These are phyloP conservation scores for Rubroshorea leprosula DNA, from an alignment of 345 rosid genomes.

Conservation along the genomic window DNA sequence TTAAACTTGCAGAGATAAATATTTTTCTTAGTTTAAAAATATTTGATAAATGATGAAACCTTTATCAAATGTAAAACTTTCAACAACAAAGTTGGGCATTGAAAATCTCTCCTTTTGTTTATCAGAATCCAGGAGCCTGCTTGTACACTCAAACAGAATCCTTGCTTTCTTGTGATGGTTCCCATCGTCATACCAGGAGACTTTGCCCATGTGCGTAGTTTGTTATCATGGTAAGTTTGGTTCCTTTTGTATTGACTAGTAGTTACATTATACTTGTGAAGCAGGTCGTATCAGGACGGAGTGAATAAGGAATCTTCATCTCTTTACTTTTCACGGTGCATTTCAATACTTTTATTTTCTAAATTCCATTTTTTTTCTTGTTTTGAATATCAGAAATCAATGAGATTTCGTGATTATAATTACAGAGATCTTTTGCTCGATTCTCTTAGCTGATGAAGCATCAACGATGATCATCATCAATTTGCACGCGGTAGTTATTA, in stretches of 20 bases:
- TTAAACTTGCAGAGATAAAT: too few relatives aligned
- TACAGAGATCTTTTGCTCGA: not conserved
- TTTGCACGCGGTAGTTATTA: too few relatives aligned
- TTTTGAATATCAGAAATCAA: too few relatives aligned
- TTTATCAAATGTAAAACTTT: not conserved
- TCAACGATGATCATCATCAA: not conserved
- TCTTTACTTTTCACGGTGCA: too few relatives aligned
- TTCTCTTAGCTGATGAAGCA: not conserved
- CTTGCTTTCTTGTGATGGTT: constrained; percentile 80
- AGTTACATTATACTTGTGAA: too few relatives aligned
- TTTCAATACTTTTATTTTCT: too few relatives aligned
- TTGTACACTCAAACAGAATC: constrained; percentile 67
- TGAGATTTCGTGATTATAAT: not conserved
- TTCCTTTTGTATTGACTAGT: not conserved
- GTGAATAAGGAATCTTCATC: too few relatives aligned
- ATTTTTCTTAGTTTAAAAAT: too few relatives aligned
- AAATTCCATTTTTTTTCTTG: too few relatives aligned
- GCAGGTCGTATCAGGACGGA: too few relatives aligned
- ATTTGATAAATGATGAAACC: too few relatives aligned
- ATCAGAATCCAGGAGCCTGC: constrained; percentile 91
- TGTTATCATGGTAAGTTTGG: constrained; percentile 25
- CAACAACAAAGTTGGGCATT: not conserved
- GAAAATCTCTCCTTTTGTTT: not conserved
- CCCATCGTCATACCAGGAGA: constrained; percentile 70
- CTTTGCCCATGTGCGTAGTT: constrained; percentile 89